Evolutionary conservation across 192 early-diverging fungal species (phyloP).

Genomic region (Backusella australiensis): DNA sequence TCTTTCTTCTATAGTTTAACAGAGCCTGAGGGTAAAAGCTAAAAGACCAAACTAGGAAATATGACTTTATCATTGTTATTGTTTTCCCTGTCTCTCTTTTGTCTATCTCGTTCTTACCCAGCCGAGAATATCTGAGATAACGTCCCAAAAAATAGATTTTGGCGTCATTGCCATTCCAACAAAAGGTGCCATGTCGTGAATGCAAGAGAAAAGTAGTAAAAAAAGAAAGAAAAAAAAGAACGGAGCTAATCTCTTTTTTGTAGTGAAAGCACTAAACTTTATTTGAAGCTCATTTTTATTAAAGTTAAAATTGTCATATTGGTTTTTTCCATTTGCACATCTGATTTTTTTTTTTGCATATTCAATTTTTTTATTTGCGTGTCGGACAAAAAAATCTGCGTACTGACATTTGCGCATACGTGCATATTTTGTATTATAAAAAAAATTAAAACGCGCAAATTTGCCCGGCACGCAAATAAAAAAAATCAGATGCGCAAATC

Average conservation of each 20-base stretch:
- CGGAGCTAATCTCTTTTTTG: not conserved
- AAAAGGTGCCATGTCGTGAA: not conserved
- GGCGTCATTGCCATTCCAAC: not conserved
- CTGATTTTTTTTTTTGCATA: no score
- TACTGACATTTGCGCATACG: no score
- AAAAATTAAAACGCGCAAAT: no score
- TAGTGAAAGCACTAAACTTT: not conserved
- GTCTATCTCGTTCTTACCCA: conserved; percentile 4
- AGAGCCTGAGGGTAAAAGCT: conserved; percentile 83
- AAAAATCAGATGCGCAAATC: no score
- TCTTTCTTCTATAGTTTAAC: conserved; percentile 70
- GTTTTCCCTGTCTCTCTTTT: not conserved
- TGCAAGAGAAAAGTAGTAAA: not conserved
- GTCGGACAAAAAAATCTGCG: no score
- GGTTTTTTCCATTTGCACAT: no score
- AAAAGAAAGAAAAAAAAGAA: not conserved
- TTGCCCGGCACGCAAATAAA: no score
- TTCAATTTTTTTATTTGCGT: no score
- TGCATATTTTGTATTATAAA: no score
- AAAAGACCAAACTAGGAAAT: conserved; percentile 82
- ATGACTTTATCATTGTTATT: conserved; percentile 37
- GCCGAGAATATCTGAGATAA: conserved; percentile 14
- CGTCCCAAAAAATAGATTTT: not conserved
- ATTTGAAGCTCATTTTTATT: not conserved
- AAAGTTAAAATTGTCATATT: not conserved